Percentiles rank a stretch among this genome's conserved stretches.
Conservation (phyloP, 495 filamentous ascomycete genomes). For the Alectoria sarmentosa region DNA sequence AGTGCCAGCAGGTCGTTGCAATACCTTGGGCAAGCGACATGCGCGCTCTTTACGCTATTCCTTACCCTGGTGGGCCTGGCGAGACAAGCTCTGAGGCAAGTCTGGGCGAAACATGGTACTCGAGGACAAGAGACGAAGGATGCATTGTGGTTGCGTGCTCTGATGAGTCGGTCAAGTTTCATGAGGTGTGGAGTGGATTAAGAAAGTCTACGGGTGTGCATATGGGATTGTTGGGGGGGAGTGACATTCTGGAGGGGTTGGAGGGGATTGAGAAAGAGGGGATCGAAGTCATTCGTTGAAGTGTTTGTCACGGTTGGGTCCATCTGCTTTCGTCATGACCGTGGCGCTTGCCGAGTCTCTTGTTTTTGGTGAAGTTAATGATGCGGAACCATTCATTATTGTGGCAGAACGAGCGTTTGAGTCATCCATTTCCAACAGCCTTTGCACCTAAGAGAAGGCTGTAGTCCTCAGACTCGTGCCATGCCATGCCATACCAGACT, state of each 20-base stretch:
- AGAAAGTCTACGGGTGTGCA: constrained; percentile 49
- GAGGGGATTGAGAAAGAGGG: constrained; percentile 80
- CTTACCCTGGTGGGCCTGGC: constrained; percentile 33
- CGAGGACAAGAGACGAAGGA: constrained; percentile 67
- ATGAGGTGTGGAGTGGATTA: constrained; percentile 79
- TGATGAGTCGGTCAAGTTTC: constrained; percentile 91
- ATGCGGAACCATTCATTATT: neutral
- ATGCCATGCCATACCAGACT: neutral
- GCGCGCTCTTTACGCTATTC: constrained; percentile 42
- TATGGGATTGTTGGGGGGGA: constrained; percentile 70
- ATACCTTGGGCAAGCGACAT: constrained; percentile 86
- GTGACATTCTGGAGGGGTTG: constrained; percentile 77
- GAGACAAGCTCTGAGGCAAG: constrained; percentile 30
- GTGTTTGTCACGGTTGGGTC: neutral
- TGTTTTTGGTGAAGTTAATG: neutral
- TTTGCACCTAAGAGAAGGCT: neutral
- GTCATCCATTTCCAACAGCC: neutral
- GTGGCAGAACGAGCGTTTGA: neutral
- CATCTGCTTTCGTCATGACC: neutral
- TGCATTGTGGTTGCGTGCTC: constrained; percentile 93
- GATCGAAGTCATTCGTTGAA: constrained; percentile 29
- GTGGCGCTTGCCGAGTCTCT: neutral
- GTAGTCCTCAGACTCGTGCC: neutral
- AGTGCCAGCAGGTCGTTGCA: constrained; percentile 78
- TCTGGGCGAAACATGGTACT: constrained; percentile 46